A percentile compares a stretch with the other conserved stretches of the same genome.
Evolutionary conservation across 305 asterid species (phyloP).

Genomic region (Nicotiana rustica): DNA sequence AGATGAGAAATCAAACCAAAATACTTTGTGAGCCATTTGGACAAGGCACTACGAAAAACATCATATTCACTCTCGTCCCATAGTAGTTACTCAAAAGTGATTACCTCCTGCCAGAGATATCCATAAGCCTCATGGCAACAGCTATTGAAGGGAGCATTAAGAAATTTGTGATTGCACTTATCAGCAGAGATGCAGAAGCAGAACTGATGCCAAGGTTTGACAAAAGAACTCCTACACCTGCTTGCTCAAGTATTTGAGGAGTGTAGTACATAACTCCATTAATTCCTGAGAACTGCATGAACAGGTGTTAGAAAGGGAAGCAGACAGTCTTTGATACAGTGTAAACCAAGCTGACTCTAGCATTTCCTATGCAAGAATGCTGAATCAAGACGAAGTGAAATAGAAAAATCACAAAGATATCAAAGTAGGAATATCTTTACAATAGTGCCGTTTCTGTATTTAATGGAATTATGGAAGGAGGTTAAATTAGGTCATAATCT

Average conservation of each 20-base stretch:
- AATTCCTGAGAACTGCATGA: conserved; percentile 68
- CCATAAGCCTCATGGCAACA: conserved; percentile 76
- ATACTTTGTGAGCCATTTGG: conserved; percentile 8
- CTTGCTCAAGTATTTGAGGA: conserved; percentile 75
- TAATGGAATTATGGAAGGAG: not conserved
- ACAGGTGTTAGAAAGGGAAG: conserved; percentile 19
- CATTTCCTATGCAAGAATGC: not conserved
- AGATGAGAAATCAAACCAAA: conserved; percentile 28
- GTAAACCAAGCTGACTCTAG: conserved; percentile 7
- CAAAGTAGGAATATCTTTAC: conserved; percentile 13
- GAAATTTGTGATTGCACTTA: conserved; percentile 61
- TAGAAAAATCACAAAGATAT: conserved; percentile 5
- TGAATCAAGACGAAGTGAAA: not conserved
- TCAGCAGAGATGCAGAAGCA: conserved; percentile 64
- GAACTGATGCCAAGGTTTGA: conserved; percentile 59
- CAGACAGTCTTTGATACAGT: not conserved
- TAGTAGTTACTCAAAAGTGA: conserved; percentile 18
- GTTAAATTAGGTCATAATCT: not conserved
- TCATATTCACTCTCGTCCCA: not conserved
- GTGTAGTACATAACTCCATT: conserved; percentile 71
- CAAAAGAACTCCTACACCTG: conserved; percentile 65
- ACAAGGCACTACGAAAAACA: not conserved
- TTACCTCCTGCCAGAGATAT: conserved; percentile 74
- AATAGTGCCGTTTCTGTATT: not conserved
- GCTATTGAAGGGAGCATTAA: conserved; percentile 68